phyloP scores from a whole-genome alignment of 345 rosid genomes.

The Litchi chinensis region DNA sequence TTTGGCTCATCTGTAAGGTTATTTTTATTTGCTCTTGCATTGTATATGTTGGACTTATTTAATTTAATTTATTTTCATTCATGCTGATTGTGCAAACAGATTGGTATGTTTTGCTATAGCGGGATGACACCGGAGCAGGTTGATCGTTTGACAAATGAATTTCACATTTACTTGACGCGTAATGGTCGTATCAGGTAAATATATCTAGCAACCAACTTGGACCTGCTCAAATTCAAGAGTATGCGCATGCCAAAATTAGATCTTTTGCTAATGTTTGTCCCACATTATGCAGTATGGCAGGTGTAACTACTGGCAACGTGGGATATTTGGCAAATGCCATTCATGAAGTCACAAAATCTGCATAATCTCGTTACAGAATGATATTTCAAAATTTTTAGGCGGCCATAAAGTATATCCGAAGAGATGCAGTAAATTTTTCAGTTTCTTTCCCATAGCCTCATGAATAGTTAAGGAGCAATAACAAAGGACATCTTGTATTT shows the following conservation, averaged over 20 bases:
- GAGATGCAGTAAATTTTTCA: not conserved
- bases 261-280: slow-evolving; percentile 15
- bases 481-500: not conserved
- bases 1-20: not conserved
- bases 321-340: slow-evolving; percentile 87
- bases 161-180: slow-evolving; percentile 87
- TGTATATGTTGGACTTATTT: not conserved
- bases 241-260: not conserved
- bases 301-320: slow-evolving; percentile 81
- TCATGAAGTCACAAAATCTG: slow-evolving; percentile 70
- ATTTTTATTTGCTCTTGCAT: not conserved
- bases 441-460: not conserved
- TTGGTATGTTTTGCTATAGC: slow-evolving; percentile 97
- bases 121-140: slow-evolving; percentile 93
- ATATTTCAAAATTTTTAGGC: not conserved
- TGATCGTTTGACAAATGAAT: slow-evolving; percentile 74
- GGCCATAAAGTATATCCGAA: not conserved
- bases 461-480: not conserved
- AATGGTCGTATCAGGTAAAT: slow-evolving; percentile 88
- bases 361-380: slow-evolving; percentile 15
- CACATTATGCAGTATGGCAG: slow-evolving; percentile 78
- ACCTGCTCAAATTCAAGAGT: not conserved
- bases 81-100: slow-evolving; percentile 47
- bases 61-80: not conserved
- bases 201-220: not conserved